Evolutionary conservation across 1,139 yeast species (phyloP), one percentile per base, ranked within the genome.

Genomic region (Candida pseudoviswanathii): DNA sequence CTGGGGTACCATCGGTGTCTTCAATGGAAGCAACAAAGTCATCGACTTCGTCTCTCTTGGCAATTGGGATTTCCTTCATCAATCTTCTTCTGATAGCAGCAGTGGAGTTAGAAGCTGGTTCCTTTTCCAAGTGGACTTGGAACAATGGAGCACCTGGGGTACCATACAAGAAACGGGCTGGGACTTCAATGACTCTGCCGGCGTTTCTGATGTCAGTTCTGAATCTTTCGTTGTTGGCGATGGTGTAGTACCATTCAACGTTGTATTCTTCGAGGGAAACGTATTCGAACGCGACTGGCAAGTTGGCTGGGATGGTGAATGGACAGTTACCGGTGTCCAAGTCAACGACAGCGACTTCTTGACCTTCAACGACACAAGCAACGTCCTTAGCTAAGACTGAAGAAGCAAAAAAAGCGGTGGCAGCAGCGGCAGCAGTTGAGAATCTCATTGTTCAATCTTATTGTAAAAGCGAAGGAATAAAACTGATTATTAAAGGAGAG

Each of bases 1-100:
- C 60, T 26, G 57, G 51, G 45, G 62, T 55, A 63, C 78, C 78
- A 32, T 63, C 65, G 36, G 54, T 50, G 41, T 60, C 34, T 60
- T 71, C 53, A 57, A 71, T 64, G 45, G 58, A 47, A 44, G 56
- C 67, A 43, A 67, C 58, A 51, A 75, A 71, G 59, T 68, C 74
- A 46, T 66, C 63, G 26, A 55, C 58, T 31, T 54, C 72, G 49
- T 67, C 73, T 63, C 73, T 68, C 61, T 64, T 63, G 51, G 45
- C 50, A 36, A 54, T 37, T 41, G 49, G 48, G 27, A 44, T 33
- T 44, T 54, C 53, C 50, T 57, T 53, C 50, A 63, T 52, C 47
- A 69, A 71, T 72, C 79, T 72, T 64, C 65, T 74, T 66, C 75
- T 71, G 61, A 73, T 61, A 43, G 75, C 74, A 55, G 70, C 69